Evolutionary conservation across 495 filamentous ascomycete genomes (phyloP).

Genomic region (Hyaloscypha bicolor): DNA sequence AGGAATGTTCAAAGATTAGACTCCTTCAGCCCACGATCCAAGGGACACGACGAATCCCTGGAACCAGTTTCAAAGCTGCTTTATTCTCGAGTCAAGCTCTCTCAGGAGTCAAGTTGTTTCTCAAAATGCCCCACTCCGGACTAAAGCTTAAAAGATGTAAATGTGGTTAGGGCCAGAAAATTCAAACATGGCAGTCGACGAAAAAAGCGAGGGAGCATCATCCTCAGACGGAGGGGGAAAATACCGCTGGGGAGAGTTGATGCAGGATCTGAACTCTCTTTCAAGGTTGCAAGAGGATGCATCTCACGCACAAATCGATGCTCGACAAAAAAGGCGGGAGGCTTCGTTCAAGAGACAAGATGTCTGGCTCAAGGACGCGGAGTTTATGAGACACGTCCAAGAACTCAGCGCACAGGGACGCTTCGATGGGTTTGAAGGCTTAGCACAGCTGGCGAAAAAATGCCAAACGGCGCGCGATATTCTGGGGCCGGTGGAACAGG

Average conservation of each 20-base stretch:
- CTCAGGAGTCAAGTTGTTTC: background rate
- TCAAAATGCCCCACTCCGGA: background rate
- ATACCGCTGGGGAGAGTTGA: slow-evolving; percentile 9
- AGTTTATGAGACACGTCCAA: slow-evolving; percentile 23
- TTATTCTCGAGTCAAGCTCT: background rate
- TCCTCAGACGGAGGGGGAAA: background rate
- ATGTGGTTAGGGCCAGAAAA: background rate
- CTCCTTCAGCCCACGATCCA: background rate
- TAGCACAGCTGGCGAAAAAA: slow-evolving; percentile 1
- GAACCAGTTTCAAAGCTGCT: background rate
- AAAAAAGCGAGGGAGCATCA: background rate
- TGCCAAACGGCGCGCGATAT: slow-evolving; percentile 23
- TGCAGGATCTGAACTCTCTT: slow-evolving; percentile 11
- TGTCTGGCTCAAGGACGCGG: slow-evolving; percentile 15
- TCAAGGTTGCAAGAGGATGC: slow-evolving; percentile 10
- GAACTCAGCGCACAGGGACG: slow-evolving; percentile 1
- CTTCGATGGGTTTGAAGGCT: slow-evolving; percentile 4
- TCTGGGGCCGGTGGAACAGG: slow-evolving; percentile 26
- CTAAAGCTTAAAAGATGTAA: background rate
- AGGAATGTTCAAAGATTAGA: background rate
- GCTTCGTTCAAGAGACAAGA: slow-evolving; percentile 13
- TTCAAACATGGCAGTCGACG: background rate
- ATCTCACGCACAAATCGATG: slow-evolving; percentile 12
- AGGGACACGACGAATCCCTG: too few relatives aligned
- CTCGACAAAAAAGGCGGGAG: slow-evolving; percentile 21